phyloP scores from a whole-genome alignment of 148 eudicot genomes.

The Rhododendron henanense region DNA sequence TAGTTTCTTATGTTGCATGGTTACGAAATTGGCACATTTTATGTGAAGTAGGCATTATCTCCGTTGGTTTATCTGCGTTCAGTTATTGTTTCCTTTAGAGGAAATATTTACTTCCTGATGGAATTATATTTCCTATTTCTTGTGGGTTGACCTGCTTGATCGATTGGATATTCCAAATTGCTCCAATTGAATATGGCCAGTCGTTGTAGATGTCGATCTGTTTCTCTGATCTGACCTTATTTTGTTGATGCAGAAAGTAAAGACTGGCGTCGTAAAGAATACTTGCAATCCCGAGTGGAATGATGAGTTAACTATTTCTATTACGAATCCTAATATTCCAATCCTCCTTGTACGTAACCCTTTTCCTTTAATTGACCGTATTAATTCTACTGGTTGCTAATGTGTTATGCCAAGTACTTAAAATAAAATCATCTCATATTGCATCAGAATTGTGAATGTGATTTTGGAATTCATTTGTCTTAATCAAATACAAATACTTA shows the following conservation, averaged over 20 bases:
- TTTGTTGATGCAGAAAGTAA: conserved; percentile 33
- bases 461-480: background rate
- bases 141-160: background rate
- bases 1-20: background rate
- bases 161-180: background rate
- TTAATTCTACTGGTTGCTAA: background rate
- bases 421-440: background rate
- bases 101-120: background rate
- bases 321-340: conserved; percentile 33
- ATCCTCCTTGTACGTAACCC: conserved; percentile 39
- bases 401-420: background rate
- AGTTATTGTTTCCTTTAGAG: background rate
- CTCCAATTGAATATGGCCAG: background rate
- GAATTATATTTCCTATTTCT: background rate
- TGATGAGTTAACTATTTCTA: conserved; percentile 38
- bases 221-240: background rate
- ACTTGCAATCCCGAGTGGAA: conserved; percentile 49
- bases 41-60: background rate
- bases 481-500: background rate
- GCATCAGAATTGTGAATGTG: background rate
- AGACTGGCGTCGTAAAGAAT: conserved; percentile 30
- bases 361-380: background rate
- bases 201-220: background rate
- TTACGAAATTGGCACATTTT: background rate
- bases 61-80: background rate